A percentile compares a stretch with the other conserved stretches of the same genome.
Conservation (phyloP, 345 rosid species). For the Balakata baccata region DNA sequence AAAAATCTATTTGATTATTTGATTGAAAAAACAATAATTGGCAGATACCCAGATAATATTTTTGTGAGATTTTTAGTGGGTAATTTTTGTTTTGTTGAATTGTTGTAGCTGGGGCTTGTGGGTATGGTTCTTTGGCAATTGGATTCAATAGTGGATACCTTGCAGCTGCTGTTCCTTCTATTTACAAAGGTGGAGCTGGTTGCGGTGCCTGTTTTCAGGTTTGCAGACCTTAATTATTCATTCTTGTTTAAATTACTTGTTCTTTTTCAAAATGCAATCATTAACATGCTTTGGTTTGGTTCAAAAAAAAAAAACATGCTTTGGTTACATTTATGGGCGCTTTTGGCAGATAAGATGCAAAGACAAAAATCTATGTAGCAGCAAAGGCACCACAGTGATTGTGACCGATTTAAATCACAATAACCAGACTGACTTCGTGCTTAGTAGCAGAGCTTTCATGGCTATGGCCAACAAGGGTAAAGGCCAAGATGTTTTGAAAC, state of each 20-base stretch:
- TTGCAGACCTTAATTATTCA: not conserved
- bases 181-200: constrained; percentile 81
- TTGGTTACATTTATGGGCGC: not conserved
- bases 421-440: constrained; percentile 70
- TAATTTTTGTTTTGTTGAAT: constrained; percentile 21
- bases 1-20: not conserved
- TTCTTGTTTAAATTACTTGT: not conserved
- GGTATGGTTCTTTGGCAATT: constrained; percentile 70
- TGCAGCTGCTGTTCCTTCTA: constrained; percentile 66
- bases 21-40: constrained; percentile 9
- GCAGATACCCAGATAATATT: constrained; percentile 26
- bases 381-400: constrained; percentile 61
- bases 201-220: constrained; percentile 97
- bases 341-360: constrained; percentile 71
- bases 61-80: constrained; percentile 24
- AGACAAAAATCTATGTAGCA: constrained; percentile 48
- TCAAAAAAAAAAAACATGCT: not conserved
- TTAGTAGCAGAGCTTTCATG: constrained; percentile 75
- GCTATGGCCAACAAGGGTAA: constrained; percentile 71
- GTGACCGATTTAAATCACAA: constrained; percentile 60
- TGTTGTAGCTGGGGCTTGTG: constrained; percentile 86
- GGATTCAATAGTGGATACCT: constrained; percentile 62
- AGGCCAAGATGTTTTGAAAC: constrained; percentile 47
- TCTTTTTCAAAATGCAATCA: not conserved
- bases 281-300: no score